Evolutionary conservation across 163 green algal genomes (phyloP).

Genomic region (Volvox carteri): DNA sequence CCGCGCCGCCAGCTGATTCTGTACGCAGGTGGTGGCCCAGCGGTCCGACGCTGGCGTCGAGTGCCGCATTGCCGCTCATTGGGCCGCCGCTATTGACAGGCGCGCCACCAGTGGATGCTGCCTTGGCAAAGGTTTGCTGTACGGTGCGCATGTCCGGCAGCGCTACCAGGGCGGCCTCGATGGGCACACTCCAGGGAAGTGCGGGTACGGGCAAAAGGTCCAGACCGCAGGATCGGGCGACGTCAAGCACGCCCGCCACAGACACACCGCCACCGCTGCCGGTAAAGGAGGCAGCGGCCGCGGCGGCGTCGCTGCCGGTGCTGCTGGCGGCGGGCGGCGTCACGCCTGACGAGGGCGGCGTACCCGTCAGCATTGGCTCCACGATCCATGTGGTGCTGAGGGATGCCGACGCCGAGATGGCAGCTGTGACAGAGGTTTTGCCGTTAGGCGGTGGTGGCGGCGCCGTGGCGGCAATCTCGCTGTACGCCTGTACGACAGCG

Average conservation of each 20-base stretch:
- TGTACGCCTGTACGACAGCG: slow-evolving; percentile 26
- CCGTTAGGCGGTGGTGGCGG: background rate
- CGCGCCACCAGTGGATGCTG: background rate
- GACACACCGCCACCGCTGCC: background rate
- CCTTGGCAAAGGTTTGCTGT: background rate
- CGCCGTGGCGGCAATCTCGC: background rate
- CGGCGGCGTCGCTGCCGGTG: background rate
- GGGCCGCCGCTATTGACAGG: background rate
- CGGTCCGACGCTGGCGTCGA: slow-evolving; percentile 8
- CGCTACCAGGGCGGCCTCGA: slow-evolving; percentile 3
- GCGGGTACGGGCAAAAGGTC: slow-evolving; percentile 31
- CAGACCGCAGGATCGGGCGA: slow-evolving; percentile 12
- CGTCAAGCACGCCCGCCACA: background rate
- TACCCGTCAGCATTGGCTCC: background rate
- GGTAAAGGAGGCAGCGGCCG: background rate
- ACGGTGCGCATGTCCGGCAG: background rate
- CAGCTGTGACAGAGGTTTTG: background rate
- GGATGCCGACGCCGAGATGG: background rate
- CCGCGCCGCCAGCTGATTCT: background rate
- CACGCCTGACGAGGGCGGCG: background rate
- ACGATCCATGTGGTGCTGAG: slow-evolving; percentile 28
- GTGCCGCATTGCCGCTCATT: background rate
- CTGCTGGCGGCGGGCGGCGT: background rate
- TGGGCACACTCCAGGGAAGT: slow-evolving; percentile 6
- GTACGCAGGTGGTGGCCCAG: slow-evolving; percentile 14